Percentiles rank a stretch among this genome's conserved stretches.
phyloP scores from a whole-genome alignment of 2,329 filamentous ascomycete species.

The Emmonsia crescens region DNA sequence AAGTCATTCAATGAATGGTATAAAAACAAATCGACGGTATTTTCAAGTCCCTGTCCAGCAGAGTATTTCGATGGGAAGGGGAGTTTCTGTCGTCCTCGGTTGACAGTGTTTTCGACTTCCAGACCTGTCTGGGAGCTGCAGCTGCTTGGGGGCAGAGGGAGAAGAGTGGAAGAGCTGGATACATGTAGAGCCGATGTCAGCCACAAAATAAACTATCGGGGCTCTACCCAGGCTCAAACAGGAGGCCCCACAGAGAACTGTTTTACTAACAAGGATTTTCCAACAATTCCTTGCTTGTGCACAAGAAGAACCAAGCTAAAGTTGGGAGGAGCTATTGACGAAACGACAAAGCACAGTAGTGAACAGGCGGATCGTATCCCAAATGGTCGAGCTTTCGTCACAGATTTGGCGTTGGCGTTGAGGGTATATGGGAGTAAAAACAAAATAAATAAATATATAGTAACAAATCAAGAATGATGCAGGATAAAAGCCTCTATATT shows the following conservation, averaged over 20 bases:
- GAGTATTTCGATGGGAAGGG: not conserved
- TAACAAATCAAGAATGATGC: constrained; percentile 5
- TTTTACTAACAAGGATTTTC: constrained; percentile 5
- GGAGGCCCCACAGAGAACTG: constrained; percentile 1
- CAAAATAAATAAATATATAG: not conserved
- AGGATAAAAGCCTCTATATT: constrained; percentile 4
- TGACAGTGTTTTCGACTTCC: not conserved
- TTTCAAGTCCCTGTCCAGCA: not conserved
- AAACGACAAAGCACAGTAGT: not conserved
- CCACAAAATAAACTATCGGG: not conserved
- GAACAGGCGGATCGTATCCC: not conserved
- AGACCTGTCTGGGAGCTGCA: not conserved
- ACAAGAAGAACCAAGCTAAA: not conserved
- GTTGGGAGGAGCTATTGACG: not conserved
- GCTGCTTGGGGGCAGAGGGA: not conserved
- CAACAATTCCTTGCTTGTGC: not conserved
- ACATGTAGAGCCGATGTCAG: not conserved
- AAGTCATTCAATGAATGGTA: not conserved
- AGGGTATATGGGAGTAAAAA: not conserved
- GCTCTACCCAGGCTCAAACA: constrained; percentile 1
- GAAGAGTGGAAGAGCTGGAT: not conserved
- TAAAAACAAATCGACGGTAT: not conserved
- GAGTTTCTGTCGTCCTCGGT: not conserved
- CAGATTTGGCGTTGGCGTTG: not conserved
- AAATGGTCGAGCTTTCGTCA: not conserved